A percentile compares a stretch with the other conserved stretches of the same genome.
Evolutionary conservation across 192 early-diverging fungal species (phyloP).

Genomic region (Podila horticola): DNA sequence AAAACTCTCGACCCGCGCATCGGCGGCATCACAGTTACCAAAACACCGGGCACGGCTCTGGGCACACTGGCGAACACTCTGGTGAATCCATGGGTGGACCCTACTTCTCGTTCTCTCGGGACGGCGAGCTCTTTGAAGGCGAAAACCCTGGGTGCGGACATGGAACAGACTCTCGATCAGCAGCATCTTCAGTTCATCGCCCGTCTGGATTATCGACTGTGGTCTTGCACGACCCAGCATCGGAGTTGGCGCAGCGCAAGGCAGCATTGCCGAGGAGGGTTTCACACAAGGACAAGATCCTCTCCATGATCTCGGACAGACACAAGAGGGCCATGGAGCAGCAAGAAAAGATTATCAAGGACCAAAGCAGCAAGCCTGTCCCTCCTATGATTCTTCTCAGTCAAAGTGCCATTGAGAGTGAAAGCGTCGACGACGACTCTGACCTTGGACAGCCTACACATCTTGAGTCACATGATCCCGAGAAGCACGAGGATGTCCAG

Average conservation of each 20-base stretch:
- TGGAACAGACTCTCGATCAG: not conserved
- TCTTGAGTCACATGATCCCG: not conserved
- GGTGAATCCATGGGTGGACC: constrained; percentile 21
- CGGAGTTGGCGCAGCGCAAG: constrained; percentile 31
- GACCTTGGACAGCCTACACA: not conserved
- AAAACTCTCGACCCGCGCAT: not conserved
- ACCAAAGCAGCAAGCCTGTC: constrained; percentile 25
- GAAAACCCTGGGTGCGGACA: not conserved
- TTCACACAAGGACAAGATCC: constrained; percentile 41
- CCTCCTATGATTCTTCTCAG: constrained; percentile 53
- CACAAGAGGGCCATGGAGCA: constrained; percentile 40
- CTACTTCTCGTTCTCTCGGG: constrained; percentile 39
- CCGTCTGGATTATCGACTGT: constrained; percentile 32
- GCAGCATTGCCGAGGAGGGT: constrained; percentile 23
- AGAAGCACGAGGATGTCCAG: constrained; percentile 1
- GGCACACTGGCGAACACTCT: not conserved
- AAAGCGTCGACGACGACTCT: constrained; percentile 1
- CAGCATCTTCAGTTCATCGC: constrained; percentile 18
- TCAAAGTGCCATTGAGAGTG: constrained; percentile 27
- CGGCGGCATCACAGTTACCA: constrained; percentile 25
- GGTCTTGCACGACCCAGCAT: constrained; percentile 34
- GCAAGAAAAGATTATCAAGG: constrained; percentile 22
- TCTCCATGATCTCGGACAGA: constrained; percentile 43
- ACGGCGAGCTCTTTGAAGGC: constrained; percentile 35
- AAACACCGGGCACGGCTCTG: not conserved